phyloP scores from a whole-genome alignment of 2,329 filamentous ascomycete genomes.

The Paramyrothecium roridum region DNA sequence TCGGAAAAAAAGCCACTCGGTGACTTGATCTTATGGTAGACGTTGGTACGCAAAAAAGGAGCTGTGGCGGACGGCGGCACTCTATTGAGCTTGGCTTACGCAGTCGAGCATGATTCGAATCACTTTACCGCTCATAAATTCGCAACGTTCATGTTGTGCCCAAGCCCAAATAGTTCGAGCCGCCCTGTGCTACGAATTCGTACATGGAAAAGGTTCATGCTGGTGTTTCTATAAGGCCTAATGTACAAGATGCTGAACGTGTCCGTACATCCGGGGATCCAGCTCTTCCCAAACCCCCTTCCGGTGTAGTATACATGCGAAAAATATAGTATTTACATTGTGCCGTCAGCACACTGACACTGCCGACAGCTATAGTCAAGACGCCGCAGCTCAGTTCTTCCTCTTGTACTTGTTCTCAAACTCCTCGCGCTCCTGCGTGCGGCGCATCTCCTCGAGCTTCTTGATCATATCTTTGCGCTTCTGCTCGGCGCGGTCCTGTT shows the following conservation, averaged over 20 bases:
- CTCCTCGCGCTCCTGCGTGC: slow-evolving; percentile 31
- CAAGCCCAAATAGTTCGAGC: too few relatives aligned
- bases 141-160: too few relatives aligned
- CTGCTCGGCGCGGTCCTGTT: slow-evolving; percentile 30
- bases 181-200: too few relatives aligned
- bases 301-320: neutral
- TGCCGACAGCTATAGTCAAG: neutral
- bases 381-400: neutral
- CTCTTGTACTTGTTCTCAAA: slow-evolving; percentile 39
- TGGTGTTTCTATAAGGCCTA: neutral
- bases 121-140: too few relatives aligned
- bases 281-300: neutral
- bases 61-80: too few relatives aligned
- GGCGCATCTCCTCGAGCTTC: slow-evolving; percentile 31
- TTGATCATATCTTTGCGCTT: slow-evolving; percentile 28
- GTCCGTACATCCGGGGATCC: neutral
- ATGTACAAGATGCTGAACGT: neutral
- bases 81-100: too few relatives aligned
- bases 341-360: neutral
- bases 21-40: too few relatives aligned
- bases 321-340: neutral
- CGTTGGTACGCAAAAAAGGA: too few relatives aligned
- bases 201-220: neutral
- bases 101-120: too few relatives aligned
- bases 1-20: too few relatives aligned